phyloP scores from a whole-genome alignment of 768 basidiomycete species.

The Psilocybe azurescens region DNA sequence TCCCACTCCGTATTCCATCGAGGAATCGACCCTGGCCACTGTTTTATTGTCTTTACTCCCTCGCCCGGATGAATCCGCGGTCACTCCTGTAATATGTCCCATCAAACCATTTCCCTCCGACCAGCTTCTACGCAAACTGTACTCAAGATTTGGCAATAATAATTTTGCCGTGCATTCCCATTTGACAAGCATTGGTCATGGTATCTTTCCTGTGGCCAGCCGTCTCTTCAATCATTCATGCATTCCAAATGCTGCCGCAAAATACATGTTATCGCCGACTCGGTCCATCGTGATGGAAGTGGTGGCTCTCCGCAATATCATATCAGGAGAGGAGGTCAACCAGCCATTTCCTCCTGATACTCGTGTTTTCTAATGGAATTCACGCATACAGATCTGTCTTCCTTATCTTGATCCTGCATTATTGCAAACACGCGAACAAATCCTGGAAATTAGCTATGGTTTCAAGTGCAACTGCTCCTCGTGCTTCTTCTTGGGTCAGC shows the following conservation, averaged over 20 bases:
- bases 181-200: conserved; percentile 71
- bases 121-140: conserved; percentile 40
- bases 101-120: conserved; percentile 32
- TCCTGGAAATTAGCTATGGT: conserved; percentile 66
- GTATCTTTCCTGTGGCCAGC: conserved; percentile 78
- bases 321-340: conserved; percentile 66
- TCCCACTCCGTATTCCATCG: conserved; percentile 21
- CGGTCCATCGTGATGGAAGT: conserved; percentile 62
- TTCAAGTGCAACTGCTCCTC: conserved; percentile 69
- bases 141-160: conserved; percentile 77
- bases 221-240: conserved; percentile 88
- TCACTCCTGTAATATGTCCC: conserved; percentile 37
- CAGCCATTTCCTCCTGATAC: conserved; percentile 1
- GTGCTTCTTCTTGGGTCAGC: conserved; percentile 49
- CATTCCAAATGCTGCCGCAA: conserved; percentile 70
- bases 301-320: conserved; percentile 63
- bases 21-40: conserved; percentile 13
- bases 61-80: conserved; percentile 33
- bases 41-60: conserved; percentile 35
- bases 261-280: conserved; percentile 50
- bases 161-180: conserved; percentile 82
- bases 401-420: conserved; percentile 84
- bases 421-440: conserved; percentile 59
- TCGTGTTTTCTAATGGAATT: conserved; percentile 3
- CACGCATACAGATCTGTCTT: conserved; percentile 60